Conservation (phyloP, 73 alveolate genomes). For the Symbiodinium natans region DNA sequence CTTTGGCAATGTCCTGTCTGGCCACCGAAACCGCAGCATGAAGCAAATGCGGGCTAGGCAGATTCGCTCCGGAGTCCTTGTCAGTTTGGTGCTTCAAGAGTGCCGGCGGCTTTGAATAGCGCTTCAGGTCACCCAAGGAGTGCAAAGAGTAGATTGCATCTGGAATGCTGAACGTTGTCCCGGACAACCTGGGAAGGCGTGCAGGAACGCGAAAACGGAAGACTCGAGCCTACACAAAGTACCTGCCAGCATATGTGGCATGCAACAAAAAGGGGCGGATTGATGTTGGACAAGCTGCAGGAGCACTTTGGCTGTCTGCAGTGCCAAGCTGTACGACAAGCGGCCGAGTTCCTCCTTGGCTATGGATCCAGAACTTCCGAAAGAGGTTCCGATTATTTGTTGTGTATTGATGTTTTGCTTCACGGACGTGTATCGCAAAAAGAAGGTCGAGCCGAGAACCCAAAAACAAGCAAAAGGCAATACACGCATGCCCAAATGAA, state of each 20-base stretch:
- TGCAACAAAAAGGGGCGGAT: not conserved
- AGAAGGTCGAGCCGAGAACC: no score
- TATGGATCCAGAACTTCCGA: no score
- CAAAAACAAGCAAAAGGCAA: no score
- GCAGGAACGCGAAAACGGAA: not conserved
- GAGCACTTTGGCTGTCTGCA: not conserved
- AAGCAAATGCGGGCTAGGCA: not conserved
- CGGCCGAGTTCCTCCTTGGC: slow-evolving; percentile 5
- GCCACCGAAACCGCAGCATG: not conserved
- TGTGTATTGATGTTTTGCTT: no score
- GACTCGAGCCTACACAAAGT: no score
- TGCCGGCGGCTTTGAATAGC: slow-evolving; percentile 14
- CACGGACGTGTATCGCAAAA: no score
- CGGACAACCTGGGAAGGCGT: not conserved
- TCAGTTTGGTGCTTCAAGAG: not conserved
- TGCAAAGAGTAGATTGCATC: not conserved
- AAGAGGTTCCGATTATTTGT: no score
- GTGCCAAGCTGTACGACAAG: not conserved
- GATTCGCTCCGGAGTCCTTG: not conserved
- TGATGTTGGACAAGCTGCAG: not conserved
- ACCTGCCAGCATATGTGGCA: no score
- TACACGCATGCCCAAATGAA: no score
- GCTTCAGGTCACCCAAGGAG: not conserved
- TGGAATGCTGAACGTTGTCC: slow-evolving; percentile 2
- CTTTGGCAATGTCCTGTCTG: not conserved